Percentiles rank a stretch among this genome's conserved stretches.
Evolutionary conservation across 2,329 filamentous ascomycete genomes (phyloP).

Genomic region (Helicocarpus griseus): DNA sequence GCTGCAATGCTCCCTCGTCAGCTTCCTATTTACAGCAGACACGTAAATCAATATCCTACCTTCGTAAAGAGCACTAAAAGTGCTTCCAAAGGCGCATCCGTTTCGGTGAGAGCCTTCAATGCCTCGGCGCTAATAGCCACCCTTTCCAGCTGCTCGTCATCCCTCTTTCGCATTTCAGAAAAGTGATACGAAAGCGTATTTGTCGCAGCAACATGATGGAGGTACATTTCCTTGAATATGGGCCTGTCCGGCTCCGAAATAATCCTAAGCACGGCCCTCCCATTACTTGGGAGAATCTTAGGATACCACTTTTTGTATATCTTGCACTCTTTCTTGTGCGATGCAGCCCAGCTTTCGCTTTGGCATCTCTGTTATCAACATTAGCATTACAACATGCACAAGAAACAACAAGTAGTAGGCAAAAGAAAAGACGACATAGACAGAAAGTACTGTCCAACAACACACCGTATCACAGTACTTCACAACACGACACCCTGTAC

Average conservation of each 20-base stretch:
- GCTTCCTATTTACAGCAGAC: not conserved
- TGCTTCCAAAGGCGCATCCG: conserved; percentile 34
- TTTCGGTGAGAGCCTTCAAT: conserved; percentile 42
- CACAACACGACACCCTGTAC: conserved; percentile 48
- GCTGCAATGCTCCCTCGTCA: conserved; percentile 21
- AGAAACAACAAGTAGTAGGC: not conserved
- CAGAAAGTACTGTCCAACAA: conserved; percentile 4
- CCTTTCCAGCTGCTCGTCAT: conserved; percentile 34
- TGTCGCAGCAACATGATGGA: conserved; percentile 36
- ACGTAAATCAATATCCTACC: conserved; percentile 21
- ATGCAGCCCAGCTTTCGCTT: conserved; percentile 47
- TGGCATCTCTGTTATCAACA: conserved; percentile 44
- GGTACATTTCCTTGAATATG: conserved; percentile 21
- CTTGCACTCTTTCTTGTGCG: conserved; percentile 52
- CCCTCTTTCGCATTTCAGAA: conserved; percentile 35
- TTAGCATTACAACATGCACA: not conserved
- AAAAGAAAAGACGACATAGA: conserved; percentile 1
- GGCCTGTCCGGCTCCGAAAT: conserved; percentile 34
- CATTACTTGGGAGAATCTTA: conserved; percentile 44
- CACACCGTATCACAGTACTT: conserved; percentile 52
- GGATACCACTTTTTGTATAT: conserved; percentile 39
- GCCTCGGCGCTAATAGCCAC: conserved; percentile 40
- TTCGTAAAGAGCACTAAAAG: conserved; percentile 37
- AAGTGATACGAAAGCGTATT: conserved; percentile 40
- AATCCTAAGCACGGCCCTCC: conserved; percentile 47